Percentiles rank a stretch among this genome's conserved stretches.
Evolutionary conservation across 2,329 filamentous ascomycete species (phyloP).

Genomic region (Pseudopyricularia cyperi): DNA sequence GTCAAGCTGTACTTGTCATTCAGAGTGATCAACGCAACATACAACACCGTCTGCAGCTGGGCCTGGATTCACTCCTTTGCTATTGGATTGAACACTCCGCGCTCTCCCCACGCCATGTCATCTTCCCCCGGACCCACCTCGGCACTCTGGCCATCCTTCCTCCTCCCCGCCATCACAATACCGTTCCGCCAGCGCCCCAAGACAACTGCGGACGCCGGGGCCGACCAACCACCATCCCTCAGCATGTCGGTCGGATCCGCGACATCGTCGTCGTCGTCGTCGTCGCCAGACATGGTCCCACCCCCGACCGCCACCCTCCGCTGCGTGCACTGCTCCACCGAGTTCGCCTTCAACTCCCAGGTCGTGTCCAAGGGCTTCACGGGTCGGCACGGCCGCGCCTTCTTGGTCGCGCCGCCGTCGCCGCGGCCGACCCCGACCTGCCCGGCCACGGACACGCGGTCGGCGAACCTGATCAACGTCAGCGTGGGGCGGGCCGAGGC

Average conservation of each 20-base stretch:
- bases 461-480: slow-evolving; percentile 37
- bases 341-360: slow-evolving; percentile 48
- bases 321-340: slow-evolving; percentile 43
- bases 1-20: background rate
- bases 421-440: slow-evolving; percentile 7
- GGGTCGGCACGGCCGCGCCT: slow-evolving; percentile 51
- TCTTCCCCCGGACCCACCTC: background rate
- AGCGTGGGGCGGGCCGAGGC: slow-evolving; percentile 39
- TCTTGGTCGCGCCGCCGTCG: slow-evolving; percentile 32
- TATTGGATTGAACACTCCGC: background rate
- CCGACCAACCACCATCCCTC: slow-evolving; percentile 6
- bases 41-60: background rate
- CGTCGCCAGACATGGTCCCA: slow-evolving; percentile 21
- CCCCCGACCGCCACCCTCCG: slow-evolving; percentile 41
- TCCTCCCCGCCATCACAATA: slow-evolving; percentile 11
- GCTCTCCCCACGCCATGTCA: background rate
- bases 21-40: background rate
- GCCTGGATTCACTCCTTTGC: background rate
- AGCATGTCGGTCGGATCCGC: slow-evolving; percentile 10
- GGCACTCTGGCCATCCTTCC: slow-evolving; percentile 5
- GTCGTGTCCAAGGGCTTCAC: slow-evolving; percentile 55
- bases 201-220: background rate
- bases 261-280: slow-evolving; percentile 4
- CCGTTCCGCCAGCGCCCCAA: slow-evolving; percentile 9
- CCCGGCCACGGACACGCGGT: slow-evolving; percentile 7